Evolutionary conservation across 177 flowering plant species (phyloP).

Genomic region (Vitis hybrid): DNA sequence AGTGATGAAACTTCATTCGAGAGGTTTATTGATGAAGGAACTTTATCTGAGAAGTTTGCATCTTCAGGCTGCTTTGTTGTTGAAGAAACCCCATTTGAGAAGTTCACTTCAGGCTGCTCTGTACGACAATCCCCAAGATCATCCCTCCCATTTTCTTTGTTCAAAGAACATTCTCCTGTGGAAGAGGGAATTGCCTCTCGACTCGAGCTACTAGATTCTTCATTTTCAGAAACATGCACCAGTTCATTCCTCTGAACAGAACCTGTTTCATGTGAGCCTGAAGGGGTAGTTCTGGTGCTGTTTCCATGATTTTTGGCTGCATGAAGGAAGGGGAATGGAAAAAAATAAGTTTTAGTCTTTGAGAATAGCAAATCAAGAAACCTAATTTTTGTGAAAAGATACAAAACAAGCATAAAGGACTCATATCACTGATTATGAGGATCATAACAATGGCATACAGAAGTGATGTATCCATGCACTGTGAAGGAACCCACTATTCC

Average conservation of each 20-base stretch:
- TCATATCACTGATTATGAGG: no score
- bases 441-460: no score
- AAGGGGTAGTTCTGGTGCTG: conserved; percentile 2
- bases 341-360: not conserved
- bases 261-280: conserved; percentile 17
- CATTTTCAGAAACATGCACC: conserved; percentile 15
- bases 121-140: conserved; percentile 4
- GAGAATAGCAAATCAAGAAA: not conserved
- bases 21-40: not conserved
- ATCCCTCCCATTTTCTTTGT: conserved; percentile 14
- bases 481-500: no score
- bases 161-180: conserved; percentile 15
- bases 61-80: no score
- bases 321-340: conserved; percentile 1
- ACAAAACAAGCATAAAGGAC: no score
- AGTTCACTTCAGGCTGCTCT: conserved; percentile 7
- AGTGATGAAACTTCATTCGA: conserved; percentile 8
- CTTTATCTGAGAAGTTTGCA: not conserved
- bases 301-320: conserved; percentile 49
- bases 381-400: no score
- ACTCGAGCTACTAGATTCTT: conserved; percentile 24
- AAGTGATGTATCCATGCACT: no score
- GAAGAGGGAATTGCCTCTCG: conserved; percentile 10
- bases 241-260: conserved; percentile 15
- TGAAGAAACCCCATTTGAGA: conserved; percentile 3